Base-by-base conservation (phyloP, 164 flowering plant genomes). In the Liriodendron chinense region DNA sequence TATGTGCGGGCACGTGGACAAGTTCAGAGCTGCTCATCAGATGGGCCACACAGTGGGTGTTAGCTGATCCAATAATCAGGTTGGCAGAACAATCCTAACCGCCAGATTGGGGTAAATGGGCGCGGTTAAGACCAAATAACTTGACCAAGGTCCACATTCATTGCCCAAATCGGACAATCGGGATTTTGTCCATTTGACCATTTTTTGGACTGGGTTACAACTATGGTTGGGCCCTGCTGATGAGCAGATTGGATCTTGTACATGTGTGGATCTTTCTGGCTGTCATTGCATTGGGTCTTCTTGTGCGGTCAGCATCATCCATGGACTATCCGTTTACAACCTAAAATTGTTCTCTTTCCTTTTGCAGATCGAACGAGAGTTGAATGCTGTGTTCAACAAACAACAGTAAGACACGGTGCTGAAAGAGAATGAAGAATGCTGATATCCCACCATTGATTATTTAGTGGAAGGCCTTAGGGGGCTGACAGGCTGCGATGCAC, bases 321-420 rank as follows among this genome's bases (percentile, higher is more conserved):
- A 25, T 14, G 21, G 22, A 9, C 20, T 26, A 26, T 67, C 8
- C 13, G 18, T 67, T 14, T 12, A 3, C 70, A 67, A 67, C 18
- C 16, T 34, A 47, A 67, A 7, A 28, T 2, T 67, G 14, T 20
- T 47, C 12, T n/a, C 21, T 47, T 69, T 20, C 56, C 4, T 69
- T 69, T 47, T n/a, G 53, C 71, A 69, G 71, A 47, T 69, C 7
- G 71, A 69, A 48, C 57, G 47, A 13, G 20, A 47, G 47, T 47
- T 69, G 47, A 69, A 21, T 69, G 53, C 71, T 47, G 12, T 47
- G 28, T 7, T 69, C 7, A 22, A 47, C 25, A 47, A 34, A 28
- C 25, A 69, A 23, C 49, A 47, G 71, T 53, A 53, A 53, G 18
- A 53, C 59, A 47, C 56, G 25, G 18, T 28, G 16, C 3, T 1